phyloP scores from a whole-genome alignment of 2,329 filamentous ascomycete genomes.

The Clarireedia monteithiana region DNA sequence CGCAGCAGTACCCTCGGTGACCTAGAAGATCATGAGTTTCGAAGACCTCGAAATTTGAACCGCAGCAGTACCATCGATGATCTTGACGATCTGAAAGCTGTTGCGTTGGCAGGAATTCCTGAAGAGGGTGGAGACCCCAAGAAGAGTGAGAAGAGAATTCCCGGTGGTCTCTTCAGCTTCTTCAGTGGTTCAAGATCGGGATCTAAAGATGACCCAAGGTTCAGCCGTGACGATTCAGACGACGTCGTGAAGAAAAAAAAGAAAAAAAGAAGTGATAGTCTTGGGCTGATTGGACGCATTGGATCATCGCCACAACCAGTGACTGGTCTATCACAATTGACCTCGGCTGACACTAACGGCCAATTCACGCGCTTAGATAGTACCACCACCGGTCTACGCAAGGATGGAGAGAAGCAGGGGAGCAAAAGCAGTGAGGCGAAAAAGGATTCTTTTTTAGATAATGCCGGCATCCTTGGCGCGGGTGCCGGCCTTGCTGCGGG shows the following conservation, averaged over 20 bases:
- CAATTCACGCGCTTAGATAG: constrained; percentile 16
- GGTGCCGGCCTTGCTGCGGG: constrained; percentile 56
- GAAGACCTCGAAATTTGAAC: constrained; percentile 30
- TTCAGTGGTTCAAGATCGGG: constrained; percentile 32
- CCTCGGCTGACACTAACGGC: constrained; percentile 19
- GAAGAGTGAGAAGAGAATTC: constrained; percentile 23
- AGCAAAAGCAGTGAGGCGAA: constrained; percentile 23
- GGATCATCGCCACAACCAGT: constrained; percentile 19
- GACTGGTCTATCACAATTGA: constrained; percentile 18
- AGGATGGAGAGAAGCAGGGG: constrained; percentile 24
- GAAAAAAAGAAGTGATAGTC: constrained; percentile 26
- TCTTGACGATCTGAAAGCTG: constrained; percentile 40
- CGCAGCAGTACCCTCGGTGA: no score
- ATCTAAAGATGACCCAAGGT: constrained; percentile 20
- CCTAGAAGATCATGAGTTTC: not conserved
- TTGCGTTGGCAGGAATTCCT: constrained; percentile 35
- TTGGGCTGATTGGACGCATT: constrained; percentile 20
- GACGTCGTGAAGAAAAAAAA: constrained; percentile 24
- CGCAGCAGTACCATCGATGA: constrained; percentile 37
- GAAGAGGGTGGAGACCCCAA: constrained; percentile 33
- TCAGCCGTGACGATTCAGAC: constrained; percentile 23
- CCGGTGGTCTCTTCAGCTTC: constrained; percentile 37
- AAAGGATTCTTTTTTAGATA: constrained; percentile 62
- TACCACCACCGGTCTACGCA: constrained; percentile 14
- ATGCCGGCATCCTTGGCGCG: constrained; percentile 62